A percentile compares a stretch with the other conserved stretches of the same genome.
These are phyloP conservation scores for Ogataea naganishii DNA, from an alignment of 805 yeast genomes.

Conservation along the genomic window DNA sequence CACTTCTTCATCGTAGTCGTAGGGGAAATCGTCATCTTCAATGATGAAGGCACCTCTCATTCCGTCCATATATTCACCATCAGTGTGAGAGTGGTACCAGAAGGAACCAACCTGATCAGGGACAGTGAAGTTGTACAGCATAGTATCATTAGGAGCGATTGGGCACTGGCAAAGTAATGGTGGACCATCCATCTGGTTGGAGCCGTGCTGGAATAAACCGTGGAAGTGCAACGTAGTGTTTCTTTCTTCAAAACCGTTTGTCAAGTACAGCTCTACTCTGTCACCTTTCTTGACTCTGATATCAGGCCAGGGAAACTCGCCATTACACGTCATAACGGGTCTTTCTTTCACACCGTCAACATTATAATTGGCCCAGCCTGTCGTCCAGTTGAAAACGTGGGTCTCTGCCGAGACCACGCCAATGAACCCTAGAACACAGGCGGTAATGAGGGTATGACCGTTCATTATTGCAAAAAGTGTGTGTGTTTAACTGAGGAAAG, in stretches of 20 bases:
- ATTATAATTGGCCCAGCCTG: slow-evolving; percentile 56
- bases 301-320: slow-evolving; percentile 79
- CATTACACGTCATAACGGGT: slow-evolving; percentile 41
- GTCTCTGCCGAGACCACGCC: slow-evolving; percentile 30
- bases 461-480: no score
- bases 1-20: slow-evolving; percentile 75
- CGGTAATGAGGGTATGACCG: no score
- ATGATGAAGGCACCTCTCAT: slow-evolving; percentile 74
- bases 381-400: slow-evolving; percentile 56
- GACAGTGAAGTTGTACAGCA: slow-evolving; percentile 88
- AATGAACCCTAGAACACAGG: no score
- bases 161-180: slow-evolving; percentile 87
- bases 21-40: slow-evolving; percentile 55
- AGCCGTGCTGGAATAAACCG: slow-evolving; percentile 77
- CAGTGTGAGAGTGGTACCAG: slow-evolving; percentile 96
- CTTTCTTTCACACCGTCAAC: slow-evolving; percentile 43
- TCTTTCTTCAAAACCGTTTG: slow-evolving; percentile 61
- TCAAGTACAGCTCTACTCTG: slow-evolving; percentile 59
- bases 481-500: no score
- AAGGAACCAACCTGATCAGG: slow-evolving; percentile 77
- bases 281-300: slow-evolving; percentile 75
- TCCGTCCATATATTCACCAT: slow-evolving; percentile 92
- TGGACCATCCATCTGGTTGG: slow-evolving; percentile 86
- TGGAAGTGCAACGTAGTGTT: slow-evolving; percentile 88
- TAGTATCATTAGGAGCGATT: slow-evolving; percentile 66